A percentile compares a stretch with the other conserved stretches of the same genome.
phyloP scores from a whole-genome alignment of 2,329 filamentous ascomycete genomes.

The Capronia americana region DNA sequence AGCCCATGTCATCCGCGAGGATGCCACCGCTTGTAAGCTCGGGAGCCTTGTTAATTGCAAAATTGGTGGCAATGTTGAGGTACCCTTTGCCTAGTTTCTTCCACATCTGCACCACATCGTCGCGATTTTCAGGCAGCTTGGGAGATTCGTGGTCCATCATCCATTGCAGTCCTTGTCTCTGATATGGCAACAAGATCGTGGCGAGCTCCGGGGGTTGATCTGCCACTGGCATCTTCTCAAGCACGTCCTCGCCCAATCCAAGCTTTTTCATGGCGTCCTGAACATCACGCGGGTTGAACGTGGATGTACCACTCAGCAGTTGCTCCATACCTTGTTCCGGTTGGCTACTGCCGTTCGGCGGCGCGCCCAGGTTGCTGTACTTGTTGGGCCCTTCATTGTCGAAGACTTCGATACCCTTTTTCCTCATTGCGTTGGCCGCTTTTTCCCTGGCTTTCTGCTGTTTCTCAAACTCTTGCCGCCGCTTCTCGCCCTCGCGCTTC shows the following conservation, averaged over 20 bases:
- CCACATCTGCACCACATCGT: conserved; percentile 78
- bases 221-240: conserved; percentile 75
- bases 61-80: conserved; percentile 75
- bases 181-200: conserved; percentile 77
- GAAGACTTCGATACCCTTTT: conserved; percentile 32
- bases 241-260: conserved; percentile 71
- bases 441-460: conserved; percentile 47
- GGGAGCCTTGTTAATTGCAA: conserved; percentile 64
- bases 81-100: conserved; percentile 61
- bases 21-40: conserved; percentile 79
- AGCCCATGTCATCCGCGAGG: conserved; percentile 89
- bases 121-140: conserved; percentile 65
- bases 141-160: conserved; percentile 78
- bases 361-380: conserved; percentile 47
- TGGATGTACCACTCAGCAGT: conserved; percentile 61
- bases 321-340: conserved; percentile 58
- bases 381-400: conserved; percentile 38
- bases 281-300: conserved; percentile 69
- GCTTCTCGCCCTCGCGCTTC: conserved; percentile 62
- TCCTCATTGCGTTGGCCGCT: conserved; percentile 32
- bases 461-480: conserved; percentile 61
- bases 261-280: conserved; percentile 72
- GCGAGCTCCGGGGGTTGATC: conserved; percentile 69
- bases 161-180: conserved; percentile 80
- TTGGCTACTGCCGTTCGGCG: conserved; percentile 31